Evolutionary conservation across 2,329 filamentous ascomycete species (phyloP), one percentile per base, ranked within the genome.

Genomic region (Botrytis cinerea): DNA sequence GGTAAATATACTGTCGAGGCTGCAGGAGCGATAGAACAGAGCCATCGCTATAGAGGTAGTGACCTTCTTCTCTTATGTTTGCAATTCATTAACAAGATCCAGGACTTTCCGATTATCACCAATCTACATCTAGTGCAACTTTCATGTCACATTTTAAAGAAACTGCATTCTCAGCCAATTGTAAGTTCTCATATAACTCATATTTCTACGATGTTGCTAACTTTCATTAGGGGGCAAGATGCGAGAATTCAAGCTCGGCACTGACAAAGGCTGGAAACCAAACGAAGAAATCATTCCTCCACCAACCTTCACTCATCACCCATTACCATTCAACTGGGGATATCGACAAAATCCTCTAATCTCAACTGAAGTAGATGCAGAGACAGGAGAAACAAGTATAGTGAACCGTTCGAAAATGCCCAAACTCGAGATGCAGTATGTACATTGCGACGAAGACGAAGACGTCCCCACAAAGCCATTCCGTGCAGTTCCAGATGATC

Each of bases 21-120:
- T 1, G 86, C 95, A 4, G 94, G 94, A 12, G 83, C 90, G 32
- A 88, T 98, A 75, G 89, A 90, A 72, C 90, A 93, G 77, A 96
- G 92, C 1, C 94, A 98, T 85, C 89, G 95, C 54, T 99, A 97
- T 82, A 89, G 95, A 80, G 91, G 91, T 87, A 81, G 40, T 71
- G 45, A 20, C 32, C 3, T 69, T 25, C 12, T 38, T 62, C 66
- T 25, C 16, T 62, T 40, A 43, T 45, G 18, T 18, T 69, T 4
- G 12, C 10, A 46, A 51, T 57, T 18, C 46, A 25, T 54, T 75
- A 32, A 75, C 51, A 35, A 40, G 73, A 46, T 71, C n/a, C 40
- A 89, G 89, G 88, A 46, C 86, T 97, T 76, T 91, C 94, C 14
- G 95, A 98, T 82, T 97, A 97, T 79, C 93, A 97, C 79, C 95